Evolutionary conservation across 2,329 filamentous ascomycete species (phyloP), one percentile per base, ranked within the genome.

Genomic region (Zymoseptoria ardabiliae): DNA sequence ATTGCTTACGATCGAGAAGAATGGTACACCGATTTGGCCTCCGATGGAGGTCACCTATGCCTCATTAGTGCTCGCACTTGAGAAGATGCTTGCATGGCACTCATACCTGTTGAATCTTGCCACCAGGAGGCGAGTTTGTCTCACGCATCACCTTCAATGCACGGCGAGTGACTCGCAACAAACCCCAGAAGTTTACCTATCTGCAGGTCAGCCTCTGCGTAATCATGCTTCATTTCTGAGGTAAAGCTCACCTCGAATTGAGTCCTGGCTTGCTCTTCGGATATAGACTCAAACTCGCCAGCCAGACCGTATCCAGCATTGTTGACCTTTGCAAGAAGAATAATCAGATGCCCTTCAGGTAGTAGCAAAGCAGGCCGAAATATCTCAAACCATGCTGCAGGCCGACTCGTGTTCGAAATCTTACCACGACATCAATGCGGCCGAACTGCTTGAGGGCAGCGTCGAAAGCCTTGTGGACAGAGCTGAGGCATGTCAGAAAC

Each of bases 231-330:
- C 9, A 10, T 2, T 11, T 28, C 6, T 10, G 6, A 19, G 22
- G 28, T 10, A 22, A 8, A 13, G 28, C 51, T 53, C 51, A 19
- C 51, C 51, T 86, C 81, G 70, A 86, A 78, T 65, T 85, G 79
- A 2, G 69, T 76, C 1, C 78, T 74, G 50, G 82, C 78, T 28
- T 82, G 76, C 2, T 75, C 67, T 1, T 83, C 75, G 0, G 73
- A 72, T 2, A 81, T 69, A 6, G 79, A 78, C 65, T 86, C 83
- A 53, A 85, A 78, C 1, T 79, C 76, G 11, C 79, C 81, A 5
- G 72, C 67, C 1, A 82, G 71, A n/a, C 81, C 80, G 60, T 84
- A 85, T 2, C 83, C 84, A 3, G 83, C 83, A 54, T 85, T 85
- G 72, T 85, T 53, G n/a, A 51, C 50, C 50, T 51, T 17, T 6